Base-by-base conservation (phyloP, 2,329 filamentous ascomycete species). In the Thermomyces lanuginosus region DNA sequence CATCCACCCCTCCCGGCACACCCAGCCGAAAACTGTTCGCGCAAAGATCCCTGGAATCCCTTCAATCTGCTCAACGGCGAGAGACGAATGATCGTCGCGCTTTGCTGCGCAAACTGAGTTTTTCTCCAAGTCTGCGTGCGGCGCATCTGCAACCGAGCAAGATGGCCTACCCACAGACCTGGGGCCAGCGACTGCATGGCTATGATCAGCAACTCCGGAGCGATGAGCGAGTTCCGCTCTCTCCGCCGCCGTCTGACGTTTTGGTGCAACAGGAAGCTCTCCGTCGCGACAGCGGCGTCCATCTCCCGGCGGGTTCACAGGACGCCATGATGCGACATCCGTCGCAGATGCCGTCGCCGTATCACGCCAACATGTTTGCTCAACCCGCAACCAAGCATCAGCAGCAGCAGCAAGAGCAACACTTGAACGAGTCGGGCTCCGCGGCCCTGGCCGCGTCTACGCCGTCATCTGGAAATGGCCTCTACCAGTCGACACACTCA, bases 181-280 rank as follows among this genome's bases (percentile, higher is more conserved):
- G 68, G 66, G 53, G 58, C 20, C 58, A 64, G 36, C 61, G 64
- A 32, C 53, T 69, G 22, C 59, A 67, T 31, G 61, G 61, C 33
- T 66, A 67, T 41, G 27, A 30, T 16, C 55, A 55, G 33, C 47
- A 55, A 32, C 46, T 68, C 22, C 57, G 61, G 24, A 50, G 60
- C 9, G 48, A 58, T 29, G 50, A 56, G 29, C 42, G 45, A 21
- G 40, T 55, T 7, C 51, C 58, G 31, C 41, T 59, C 8, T 61
- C 61, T 12, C 55, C 60, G 21, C 58, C 59, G 24, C 50, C 52
- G 30, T 59, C 60, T 21, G 53, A 54, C 30, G 56, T 52, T 27
- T 45, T 53, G 3, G 40, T 51, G 26, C 44, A 55, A 33, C 49
- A 53, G 25, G 49, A 58, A 36, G 42, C 49, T 26, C 44, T 54